Percentiles rank a stretch among this genome's conserved stretches.
phyloP scores from a whole-genome alignment of 2,329 filamentous ascomycete species.

The Fusarium liriodendri region DNA sequence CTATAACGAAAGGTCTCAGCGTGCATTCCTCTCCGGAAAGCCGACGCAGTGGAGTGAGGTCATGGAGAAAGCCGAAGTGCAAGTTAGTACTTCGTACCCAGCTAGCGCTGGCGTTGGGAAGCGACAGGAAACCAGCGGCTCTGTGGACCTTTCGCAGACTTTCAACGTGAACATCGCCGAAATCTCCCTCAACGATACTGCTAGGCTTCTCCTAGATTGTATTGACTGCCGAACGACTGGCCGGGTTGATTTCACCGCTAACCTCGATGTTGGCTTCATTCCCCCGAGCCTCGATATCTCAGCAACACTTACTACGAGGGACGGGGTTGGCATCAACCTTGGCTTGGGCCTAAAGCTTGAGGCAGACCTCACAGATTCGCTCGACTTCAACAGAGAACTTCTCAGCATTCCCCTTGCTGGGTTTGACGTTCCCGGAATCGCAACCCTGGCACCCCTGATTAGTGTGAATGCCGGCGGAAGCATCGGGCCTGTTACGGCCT shows the following conservation, averaged over 20 bases:
- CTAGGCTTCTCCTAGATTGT: neutral
- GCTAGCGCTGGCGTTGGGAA: neutral
- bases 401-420: neutral
- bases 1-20: neutral
- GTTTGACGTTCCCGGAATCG: neutral
- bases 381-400: neutral
- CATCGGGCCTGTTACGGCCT: neutral
- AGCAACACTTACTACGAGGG: constrained; percentile 1
- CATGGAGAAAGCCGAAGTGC: neutral
- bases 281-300: neutral
- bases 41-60: neutral
- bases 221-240: neutral
- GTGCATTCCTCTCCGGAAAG: neutral
- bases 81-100: neutral
- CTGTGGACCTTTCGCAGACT: neutral
- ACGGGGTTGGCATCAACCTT: constrained; percentile 1
- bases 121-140: neutral
- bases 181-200: neutral
- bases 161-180: neutral
- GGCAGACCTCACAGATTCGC: neutral
- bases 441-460: constrained; percentile 1
- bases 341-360: neutral
- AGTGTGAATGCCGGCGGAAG: neutral
- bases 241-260: neutral
- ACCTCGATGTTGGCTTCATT: neutral